Conservation (phyloP, 2,329 filamentous ascomycete species). For the Fusarium nodosum region DNA sequence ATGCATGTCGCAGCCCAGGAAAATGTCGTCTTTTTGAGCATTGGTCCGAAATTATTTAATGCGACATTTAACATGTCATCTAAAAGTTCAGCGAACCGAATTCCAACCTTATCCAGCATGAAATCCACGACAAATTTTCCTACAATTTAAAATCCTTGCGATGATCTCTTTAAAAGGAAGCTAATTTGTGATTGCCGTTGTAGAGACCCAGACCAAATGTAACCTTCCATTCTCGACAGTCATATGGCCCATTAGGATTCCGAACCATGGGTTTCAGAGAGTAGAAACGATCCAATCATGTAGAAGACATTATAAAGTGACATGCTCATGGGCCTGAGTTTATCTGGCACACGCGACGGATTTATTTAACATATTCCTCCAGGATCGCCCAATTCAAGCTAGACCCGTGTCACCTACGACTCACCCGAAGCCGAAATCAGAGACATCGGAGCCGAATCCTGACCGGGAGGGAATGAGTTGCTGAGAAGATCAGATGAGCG, state of each 20-base stretch:
- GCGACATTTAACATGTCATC: background rate
- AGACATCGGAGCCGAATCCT: background rate
- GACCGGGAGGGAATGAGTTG: background rate
- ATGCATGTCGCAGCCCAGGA: background rate
- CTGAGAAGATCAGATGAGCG: background rate
- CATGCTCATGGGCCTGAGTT: background rate
- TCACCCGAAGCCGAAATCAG: background rate
- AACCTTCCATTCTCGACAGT: conserved; percentile 1
- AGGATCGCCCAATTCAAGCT: background rate
- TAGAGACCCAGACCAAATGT: background rate
- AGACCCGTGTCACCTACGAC: background rate
- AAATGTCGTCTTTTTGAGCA: background rate
- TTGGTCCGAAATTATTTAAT: background rate
- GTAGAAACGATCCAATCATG: background rate
- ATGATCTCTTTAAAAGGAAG: conserved; percentile 3
- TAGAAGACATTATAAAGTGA: background rate
- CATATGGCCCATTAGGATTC: background rate
- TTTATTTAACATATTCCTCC: background rate
- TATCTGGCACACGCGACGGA: background rate
- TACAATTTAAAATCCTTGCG: conserved; percentile 5
- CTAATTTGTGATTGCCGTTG: background rate
- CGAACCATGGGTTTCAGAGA: background rate
- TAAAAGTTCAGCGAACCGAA: background rate
- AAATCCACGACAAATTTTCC: background rate
- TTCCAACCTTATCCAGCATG: background rate